phyloP scores from a whole-genome alignment of 192 early-diverging fungal genomes.

The Coemansia sp. region DNA sequence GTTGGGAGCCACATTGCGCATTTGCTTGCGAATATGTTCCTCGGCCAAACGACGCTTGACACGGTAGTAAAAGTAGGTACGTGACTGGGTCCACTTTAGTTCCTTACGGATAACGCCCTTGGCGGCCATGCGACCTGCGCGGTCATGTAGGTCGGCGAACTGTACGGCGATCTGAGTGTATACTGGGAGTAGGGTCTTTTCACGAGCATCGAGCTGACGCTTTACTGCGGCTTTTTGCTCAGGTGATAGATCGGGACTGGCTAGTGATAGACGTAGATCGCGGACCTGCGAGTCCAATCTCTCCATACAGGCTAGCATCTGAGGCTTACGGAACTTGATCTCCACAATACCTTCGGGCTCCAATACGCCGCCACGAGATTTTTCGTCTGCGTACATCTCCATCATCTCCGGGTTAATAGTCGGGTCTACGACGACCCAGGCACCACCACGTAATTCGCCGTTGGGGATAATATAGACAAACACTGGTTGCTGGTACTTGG shows the following conservation, averaged over 20 bases:
- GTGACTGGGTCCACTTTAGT: conserved; percentile 78
- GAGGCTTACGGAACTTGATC: conserved; percentile 97
- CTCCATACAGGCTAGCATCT: conserved; percentile 91
- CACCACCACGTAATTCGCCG: conserved; percentile 97
- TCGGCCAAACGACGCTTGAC: conserved; percentile 82
- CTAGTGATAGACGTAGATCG: conserved; percentile 67
- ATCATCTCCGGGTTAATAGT: conserved; percentile 97
- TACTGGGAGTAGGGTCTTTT: conserved; percentile 84
- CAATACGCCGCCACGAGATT: conserved; percentile 91
- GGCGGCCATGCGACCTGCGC: conserved; percentile 91
- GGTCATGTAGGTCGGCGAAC: conserved; percentile 98
- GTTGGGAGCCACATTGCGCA: conserved; percentile 37
- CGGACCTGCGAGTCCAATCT: conserved; percentile 83
- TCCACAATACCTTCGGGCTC: conserved; percentile 98
- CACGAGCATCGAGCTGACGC: conserved; percentile 74
- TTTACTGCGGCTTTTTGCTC: conserved; percentile 71
- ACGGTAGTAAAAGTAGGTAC: conserved; percentile 93
- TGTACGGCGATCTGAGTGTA: conserved; percentile 94
- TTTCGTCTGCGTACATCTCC: conserved; percentile 98
- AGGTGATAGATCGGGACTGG: conserved; percentile 59
- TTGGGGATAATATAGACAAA: conserved; percentile 94
- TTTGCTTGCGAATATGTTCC: conserved; percentile 69
- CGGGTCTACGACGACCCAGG: conserved; percentile 98
- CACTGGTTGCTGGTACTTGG: conserved; percentile 96
- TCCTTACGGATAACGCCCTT: conserved; percentile 86